Evolutionary conservation across 1,284 basidiomycete genomes (phyloP), one percentile per base, ranked within the genome.

Genomic region (Sporisorium scitamineum): DNA sequence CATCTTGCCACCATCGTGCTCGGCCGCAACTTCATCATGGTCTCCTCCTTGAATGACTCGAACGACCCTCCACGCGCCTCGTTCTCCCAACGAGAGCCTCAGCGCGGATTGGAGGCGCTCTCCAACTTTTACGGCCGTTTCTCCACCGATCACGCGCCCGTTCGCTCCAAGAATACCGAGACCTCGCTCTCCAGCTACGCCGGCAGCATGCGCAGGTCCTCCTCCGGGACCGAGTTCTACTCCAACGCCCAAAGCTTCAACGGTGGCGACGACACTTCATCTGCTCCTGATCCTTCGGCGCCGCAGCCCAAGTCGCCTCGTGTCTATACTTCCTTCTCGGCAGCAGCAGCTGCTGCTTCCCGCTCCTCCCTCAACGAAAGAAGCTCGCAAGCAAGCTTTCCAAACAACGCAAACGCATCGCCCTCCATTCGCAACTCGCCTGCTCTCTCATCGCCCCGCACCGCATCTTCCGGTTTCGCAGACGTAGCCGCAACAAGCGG

Each of bases 331-430:
- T 71, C 68, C 1, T 76, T 76, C 57, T 64, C 56, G 27, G 68
- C 64, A 9, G 73, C 73, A n/a, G 69, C 61, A 10, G 73, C 68
- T 11, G 73, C 73, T 10, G 73, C 73, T 2, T 76, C 73, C 6
- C 64, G 68, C 16, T 76, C 73, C 4, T 76, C 73, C 18, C 61
- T 76, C 29, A 65, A 68, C 58, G 64, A 76, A 24, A 31, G 64
- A 22, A 10, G 27, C 18, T 70, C 72, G 37, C 61, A 65, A 39
- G 32, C 61, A 3, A 65, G 58, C 45, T 20, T 70, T 11, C 60
- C 66, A 7, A 51, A 26, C 45, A 57, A 57, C n/a, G 53, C 54
- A 20, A 26, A 61, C 5, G 44, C 57, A n/a, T 57, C 67, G 20
- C 55, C 67, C 20, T 67, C 72, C 48, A 27, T 58, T 24, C 56